phyloP scores from a whole-genome alignment of 2,329 filamentous ascomycete genomes.

The Daldinia sp. region DNA sequence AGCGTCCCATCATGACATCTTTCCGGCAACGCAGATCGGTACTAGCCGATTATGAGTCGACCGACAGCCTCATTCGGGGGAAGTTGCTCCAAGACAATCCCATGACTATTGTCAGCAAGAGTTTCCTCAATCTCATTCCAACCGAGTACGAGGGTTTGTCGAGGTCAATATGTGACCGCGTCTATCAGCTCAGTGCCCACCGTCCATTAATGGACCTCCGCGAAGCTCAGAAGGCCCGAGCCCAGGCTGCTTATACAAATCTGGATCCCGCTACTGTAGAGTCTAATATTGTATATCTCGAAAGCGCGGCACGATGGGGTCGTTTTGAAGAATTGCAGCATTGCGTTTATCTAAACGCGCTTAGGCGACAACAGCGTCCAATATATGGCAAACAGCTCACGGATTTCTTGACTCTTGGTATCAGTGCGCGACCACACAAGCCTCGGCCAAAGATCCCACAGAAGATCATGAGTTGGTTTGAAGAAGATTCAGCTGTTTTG shows the following conservation, averaged over 20 bases:
- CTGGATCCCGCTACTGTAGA: constrained; percentile 76
- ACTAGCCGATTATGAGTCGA: constrained; percentile 77
- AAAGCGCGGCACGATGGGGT: constrained; percentile 76
- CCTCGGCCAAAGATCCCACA: constrained; percentile 71
- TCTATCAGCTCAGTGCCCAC: constrained; percentile 77
- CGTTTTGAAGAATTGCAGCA: constrained; percentile 84
- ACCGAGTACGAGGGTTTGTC: constrained; percentile 77
- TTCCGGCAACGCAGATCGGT: constrained; percentile 90
- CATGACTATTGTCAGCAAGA: constrained; percentile 75
- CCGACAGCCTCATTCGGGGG: constrained; percentile 76
- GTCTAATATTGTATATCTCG: constrained; percentile 78
- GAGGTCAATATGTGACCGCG: constrained; percentile 63
- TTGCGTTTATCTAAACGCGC: constrained; percentile 82
- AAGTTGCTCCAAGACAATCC: constrained; percentile 72
- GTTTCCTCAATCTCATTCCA: constrained; percentile 84
- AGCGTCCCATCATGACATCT: constrained; percentile 94
- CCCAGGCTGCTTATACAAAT: constrained; percentile 65
- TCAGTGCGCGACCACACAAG: constrained; percentile 69
- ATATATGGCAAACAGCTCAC: constrained; percentile 85
- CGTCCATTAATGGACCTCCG: constrained; percentile 76
- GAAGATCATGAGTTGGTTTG: constrained; percentile 79
- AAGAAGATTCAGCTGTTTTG: constrained; percentile 74
- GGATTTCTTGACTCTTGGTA: constrained; percentile 76
- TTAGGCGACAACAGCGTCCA: constrained; percentile 82
- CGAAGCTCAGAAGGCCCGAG: constrained; percentile 74